Conservation (phyloP, 495 filamentous ascomycete genomes). For the Aspergillus ostianus region DNA sequence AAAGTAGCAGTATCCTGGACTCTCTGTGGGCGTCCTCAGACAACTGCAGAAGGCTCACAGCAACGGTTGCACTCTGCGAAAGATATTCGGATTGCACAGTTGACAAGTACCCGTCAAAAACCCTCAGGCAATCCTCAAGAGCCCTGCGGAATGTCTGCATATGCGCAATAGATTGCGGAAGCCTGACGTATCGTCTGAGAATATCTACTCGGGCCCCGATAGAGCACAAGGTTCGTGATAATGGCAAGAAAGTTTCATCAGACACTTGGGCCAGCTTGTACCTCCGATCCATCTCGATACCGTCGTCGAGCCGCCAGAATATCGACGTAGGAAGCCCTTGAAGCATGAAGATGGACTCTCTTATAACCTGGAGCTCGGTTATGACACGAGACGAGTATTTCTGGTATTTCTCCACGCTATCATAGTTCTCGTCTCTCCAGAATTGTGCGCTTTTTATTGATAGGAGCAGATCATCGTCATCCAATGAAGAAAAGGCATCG, state of each 20-base stretch:
- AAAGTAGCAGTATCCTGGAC: constrained; percentile 51
- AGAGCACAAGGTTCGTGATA: constrained; percentile 41
- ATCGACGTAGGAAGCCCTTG: constrained; percentile 73
- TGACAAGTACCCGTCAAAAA: constrained; percentile 47
- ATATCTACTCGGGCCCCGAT: constrained; percentile 46
- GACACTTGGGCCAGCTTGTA: constrained; percentile 43
- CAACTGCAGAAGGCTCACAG: constrained; percentile 60
- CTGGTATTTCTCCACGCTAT: constrained; percentile 22
- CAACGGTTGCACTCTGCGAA: constrained; percentile 23
- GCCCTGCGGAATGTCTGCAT: constrained; percentile 56
- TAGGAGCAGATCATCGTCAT: constrained; percentile 41
- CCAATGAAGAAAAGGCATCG: constrained; percentile 32
- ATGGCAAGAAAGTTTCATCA: constrained; percentile 32
- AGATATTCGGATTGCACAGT: constrained; percentile 44
- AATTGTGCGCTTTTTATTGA: constrained; percentile 60
- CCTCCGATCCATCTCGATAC: constrained; percentile 34
- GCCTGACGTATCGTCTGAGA: constrained; percentile 45
- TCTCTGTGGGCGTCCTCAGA: constrained; percentile 56
- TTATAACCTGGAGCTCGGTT: constrained; percentile 70
- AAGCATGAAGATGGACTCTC: constrained; percentile 84
- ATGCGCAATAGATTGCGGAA: constrained; percentile 42
- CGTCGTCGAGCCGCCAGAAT: constrained; percentile 49
- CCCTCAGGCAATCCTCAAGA: constrained; percentile 38
- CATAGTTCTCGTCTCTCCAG: constrained; percentile 52
- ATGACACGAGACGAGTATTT: constrained; percentile 47